Evolutionary conservation across 352 stramenopile species (phyloP), one percentile per base, ranked within the genome.

Genomic region (Phytophthora sojae): DNA sequence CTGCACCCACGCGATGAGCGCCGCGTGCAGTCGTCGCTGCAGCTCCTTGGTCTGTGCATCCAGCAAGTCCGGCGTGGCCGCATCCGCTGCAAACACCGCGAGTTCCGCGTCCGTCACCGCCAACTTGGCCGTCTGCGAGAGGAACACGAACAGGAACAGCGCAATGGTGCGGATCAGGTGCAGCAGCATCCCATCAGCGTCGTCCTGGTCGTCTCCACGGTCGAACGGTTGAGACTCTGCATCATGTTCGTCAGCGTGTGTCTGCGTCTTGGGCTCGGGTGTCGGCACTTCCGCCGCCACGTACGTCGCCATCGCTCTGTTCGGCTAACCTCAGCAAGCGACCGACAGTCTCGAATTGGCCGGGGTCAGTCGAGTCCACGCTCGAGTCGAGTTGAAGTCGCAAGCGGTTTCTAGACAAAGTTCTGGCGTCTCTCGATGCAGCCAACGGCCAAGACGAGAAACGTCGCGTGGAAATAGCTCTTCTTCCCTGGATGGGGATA

Each of bases 101-200:
- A 30, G 26, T 0, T 30, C 26, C 26, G 26, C 26, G 26, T 30
- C 26, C n/a, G 75, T 58, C 19, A 81, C n/a, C 12, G 21, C 60
- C 14, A 78, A 11, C 6, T 79, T 57, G 11, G 71, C 44, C 12
- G 85, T 63, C 44, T 86, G 80, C 23, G 81, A 81, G 25, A 92
- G 67, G 44, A 80, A 75, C 29, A 86, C 79, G 57, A 86, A 89
- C 59, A 92, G 64, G 55, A 89, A 90, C 44, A 92, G 62, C 14
- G 83, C 75, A 60, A 92, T 72, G 23, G 85, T 83, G 67, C 83
- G 82, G 57, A 92, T 79, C 39, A 92, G 70, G 55, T 92, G 82
- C 30, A 92, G 74, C 62, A 91, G 60, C 44, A 91, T 53, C 51
- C 68, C 73, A 39, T 83, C 75, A 14, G 58, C 56, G 8, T 50